Evolutionary conservation across 768 basidiomycete species (phyloP).

Genomic region (Trichaptum fuscoviolaceum): DNA sequence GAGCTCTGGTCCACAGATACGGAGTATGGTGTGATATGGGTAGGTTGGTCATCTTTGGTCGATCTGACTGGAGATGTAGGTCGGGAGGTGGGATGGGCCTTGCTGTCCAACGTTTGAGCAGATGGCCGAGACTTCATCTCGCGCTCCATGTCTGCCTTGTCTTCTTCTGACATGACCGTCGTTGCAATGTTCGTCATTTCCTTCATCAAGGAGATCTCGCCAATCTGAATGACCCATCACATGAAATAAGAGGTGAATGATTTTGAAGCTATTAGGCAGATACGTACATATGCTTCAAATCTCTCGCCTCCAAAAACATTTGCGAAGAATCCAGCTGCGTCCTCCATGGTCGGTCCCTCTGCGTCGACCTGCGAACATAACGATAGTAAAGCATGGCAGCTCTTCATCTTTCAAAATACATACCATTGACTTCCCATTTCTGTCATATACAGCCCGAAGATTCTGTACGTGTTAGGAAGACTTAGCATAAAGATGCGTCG

Average conservation of each 20-base stretch:
- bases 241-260: conserved; percentile 6
- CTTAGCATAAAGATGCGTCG: conserved; percentile 6
- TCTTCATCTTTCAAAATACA: conserved; percentile 20
- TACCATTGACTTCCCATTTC: conserved; percentile 89
- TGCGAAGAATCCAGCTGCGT: conserved; percentile 92
- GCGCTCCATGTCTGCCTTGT: conserved; percentile 80
- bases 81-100: conserved; percentile 12
- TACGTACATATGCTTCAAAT: conserved; percentile 80
- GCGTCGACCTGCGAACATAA: conserved; percentile 51
- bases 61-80: conserved; percentile 2
- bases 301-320: conserved; percentile 95
- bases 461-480: conserved; percentile 44
- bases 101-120: conserved; percentile 16
- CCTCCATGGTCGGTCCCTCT: conserved; percentile 77
- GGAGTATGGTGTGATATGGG: background rate
- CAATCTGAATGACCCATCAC: conserved; percentile 54
- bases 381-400: background rate
- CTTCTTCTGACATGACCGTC: conserved; percentile 89
- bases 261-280: conserved; percentile 4
- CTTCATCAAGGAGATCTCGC: conserved; percentile 94
- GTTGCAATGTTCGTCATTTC: conserved; percentile 83
- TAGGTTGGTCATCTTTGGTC: background rate
- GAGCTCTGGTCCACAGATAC: conserved; percentile 4
- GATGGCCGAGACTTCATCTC: conserved; percentile 43
- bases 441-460: conserved; percentile 85